A percentile compares a stretch with the other conserved stretches of the same genome.
These are phyloP conservation scores for Emydomyces testavorans DNA, from an alignment of 2,329 filamentous ascomycete genomes.

Conservation along the genomic window DNA sequence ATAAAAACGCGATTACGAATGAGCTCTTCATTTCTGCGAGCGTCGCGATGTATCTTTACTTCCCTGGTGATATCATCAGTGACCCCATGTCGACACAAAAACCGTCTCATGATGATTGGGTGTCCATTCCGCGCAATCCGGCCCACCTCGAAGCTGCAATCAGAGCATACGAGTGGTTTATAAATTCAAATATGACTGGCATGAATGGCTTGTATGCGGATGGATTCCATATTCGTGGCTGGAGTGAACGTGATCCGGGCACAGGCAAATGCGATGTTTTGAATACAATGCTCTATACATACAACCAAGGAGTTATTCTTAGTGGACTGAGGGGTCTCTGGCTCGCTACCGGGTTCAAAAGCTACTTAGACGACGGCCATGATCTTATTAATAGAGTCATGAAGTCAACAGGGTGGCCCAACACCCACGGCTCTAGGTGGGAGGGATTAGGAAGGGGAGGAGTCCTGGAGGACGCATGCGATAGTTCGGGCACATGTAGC, in stretches of 20 bases:
- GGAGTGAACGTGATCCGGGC: constrained; percentile 44
- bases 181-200: constrained; percentile 69
- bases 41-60: constrained; percentile 78
- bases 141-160: constrained; percentile 62
- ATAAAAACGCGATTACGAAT: constrained; percentile 96
- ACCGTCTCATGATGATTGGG: constrained; percentile 20
- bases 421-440: constrained; percentile 44
- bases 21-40: constrained; percentile 78
- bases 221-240: constrained; percentile 73
- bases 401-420: constrained; percentile 61
- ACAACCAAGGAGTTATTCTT: constrained; percentile 86
- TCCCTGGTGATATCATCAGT: constrained; percentile 65
- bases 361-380: constrained; percentile 70
- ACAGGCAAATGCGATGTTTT: constrained; percentile 66
- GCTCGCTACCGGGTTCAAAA: constrained; percentile 59
- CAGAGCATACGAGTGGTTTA: constrained; percentile 71
- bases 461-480: constrained; percentile 74
- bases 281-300: constrained; percentile 85
- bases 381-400: constrained; percentile 63
- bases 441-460: constrained; percentile 65
- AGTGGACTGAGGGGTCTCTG: constrained; percentile 72
- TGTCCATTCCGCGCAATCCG: constrained; percentile 43
- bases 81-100: constrained; percentile 47
- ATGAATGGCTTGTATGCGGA: constrained; percentile 63
- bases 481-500: constrained; percentile 60